Conservation (phyloP, 805 yeast species). For the Saturnispora halmiae region DNA sequence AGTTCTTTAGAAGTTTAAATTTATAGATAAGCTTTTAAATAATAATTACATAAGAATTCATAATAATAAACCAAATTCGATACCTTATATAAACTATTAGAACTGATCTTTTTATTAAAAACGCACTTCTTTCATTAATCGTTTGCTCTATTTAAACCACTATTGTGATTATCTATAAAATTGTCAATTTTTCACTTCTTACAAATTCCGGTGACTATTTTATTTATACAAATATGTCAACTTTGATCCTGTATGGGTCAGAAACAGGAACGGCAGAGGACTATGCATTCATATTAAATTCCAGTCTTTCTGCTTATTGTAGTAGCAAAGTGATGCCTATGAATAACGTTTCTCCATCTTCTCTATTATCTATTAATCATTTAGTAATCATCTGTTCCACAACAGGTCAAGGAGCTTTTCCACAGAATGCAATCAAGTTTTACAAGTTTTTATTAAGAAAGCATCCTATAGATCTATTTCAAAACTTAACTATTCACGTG, state of each 20-base stretch:
- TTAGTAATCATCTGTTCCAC: constrained; percentile 68
- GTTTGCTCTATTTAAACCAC: too few species aligned
- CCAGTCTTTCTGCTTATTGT: constrained; percentile 44
- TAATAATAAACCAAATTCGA: too few species aligned
- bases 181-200: background rate
- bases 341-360: constrained; percentile 34
- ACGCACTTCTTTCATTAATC: too few species aligned
- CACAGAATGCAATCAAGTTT: constrained; percentile 62
- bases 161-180: too few species aligned
- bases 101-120: too few species aligned
- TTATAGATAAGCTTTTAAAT: too few species aligned
- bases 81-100: too few species aligned
- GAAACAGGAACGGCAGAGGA: constrained; percentile 92
- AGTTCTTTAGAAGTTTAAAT: too few species aligned
- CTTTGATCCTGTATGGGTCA: constrained; percentile 65
- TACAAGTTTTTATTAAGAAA: constrained; percentile 67
- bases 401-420: constrained; percentile 92
- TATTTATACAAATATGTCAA: constrained; percentile 28
- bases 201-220: background rate
- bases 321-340: constrained; percentile 47
- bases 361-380: constrained; percentile 1
- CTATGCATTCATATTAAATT: constrained; percentile 61
- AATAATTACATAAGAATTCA: too few species aligned
- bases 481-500: constrained; percentile 54
- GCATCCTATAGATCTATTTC: constrained; percentile 49